Evolutionary conservation across 108 stramenopile species (phyloP), one percentile per base, ranked within the genome.

Genomic region (Skeletonema menzelii): DNA sequence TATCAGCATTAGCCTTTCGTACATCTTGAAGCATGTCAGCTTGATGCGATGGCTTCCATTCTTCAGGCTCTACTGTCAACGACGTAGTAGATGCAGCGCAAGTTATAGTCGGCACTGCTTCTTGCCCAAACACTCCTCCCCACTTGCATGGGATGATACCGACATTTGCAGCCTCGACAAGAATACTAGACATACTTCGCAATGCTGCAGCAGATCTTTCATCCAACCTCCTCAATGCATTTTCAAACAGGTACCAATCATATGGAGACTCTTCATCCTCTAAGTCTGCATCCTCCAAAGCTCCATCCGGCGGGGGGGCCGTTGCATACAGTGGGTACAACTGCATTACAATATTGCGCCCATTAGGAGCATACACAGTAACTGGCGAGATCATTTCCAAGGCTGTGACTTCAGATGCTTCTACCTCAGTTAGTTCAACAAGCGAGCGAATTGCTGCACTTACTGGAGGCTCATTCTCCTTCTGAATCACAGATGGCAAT

Each of bases 81-180:
- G 40, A n/a, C 30, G 10, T 4, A 15, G 10, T n/a, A 4, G 31
- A 19, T 0, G 74, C 12, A 0, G 35, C 10, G 35, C 1, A 12
- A 12, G 35, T 37, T 2, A 37, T 37, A 11, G 35, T 37, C 11
- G 35, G 12, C 35, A 37, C 35, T 12, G 11, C 35, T 42, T 85
- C 86, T 46, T 87, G 86, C 35, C 86, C 86, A 70, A 87, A 85
- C 8, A 85, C 65, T 3, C 86, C 86, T 26, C 86, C 86, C 80
- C 81, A 86, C 56, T 83, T 73, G 38, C 27, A 63, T 5, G 82
- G 82, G 3, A 86, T 20, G 4, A 81, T 13, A n/a, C 82, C 79
- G 11, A 77, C 85, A 53, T 72, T 65, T 3, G 85, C 75, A 12
- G 81, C 85, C 31, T 81, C 58, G 1, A 70, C 22, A 17, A 85